phyloP scores from a whole-genome alignment of 2,329 filamentous ascomycete species.

The Tricladium varicosporioides region DNA sequence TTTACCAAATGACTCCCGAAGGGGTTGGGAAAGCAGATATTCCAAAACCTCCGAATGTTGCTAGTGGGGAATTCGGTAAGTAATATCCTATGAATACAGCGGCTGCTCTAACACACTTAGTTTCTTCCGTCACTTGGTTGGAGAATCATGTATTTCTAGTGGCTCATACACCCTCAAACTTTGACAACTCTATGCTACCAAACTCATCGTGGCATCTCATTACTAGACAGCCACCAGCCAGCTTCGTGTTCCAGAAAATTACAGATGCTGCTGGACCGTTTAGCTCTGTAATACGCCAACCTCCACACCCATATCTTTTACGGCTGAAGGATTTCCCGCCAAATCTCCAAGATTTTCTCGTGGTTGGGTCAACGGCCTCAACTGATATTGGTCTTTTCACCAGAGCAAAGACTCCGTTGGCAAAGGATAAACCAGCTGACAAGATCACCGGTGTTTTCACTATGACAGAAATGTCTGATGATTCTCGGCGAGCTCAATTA shows the following conservation, averaged over 20 bases:
- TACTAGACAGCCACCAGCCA: conserved; percentile 58
- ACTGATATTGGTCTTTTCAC: conserved; percentile 78
- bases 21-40: conserved; percentile 76
- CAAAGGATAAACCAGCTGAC: conserved; percentile 56
- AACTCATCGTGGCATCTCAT: conserved; percentile 78
- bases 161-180: conserved; percentile 68
- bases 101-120: conserved; percentile 42
- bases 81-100: conserved; percentile 12
- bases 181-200: conserved; percentile 50
- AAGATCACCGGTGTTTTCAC: conserved; percentile 68
- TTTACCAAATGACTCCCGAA: conserved; percentile 79
- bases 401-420: conserved; percentile 67
- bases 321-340: conserved; percentile 80
- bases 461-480: conserved; percentile 68
- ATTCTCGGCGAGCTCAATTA: conserved; percentile 71
- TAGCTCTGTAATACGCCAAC: conserved; percentile 55
- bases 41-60: conserved; percentile 69
- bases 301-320: conserved; percentile 74
- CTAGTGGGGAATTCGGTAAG: conserved; percentile 64
- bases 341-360: conserved; percentile 74
- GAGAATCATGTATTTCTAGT: conserved; percentile 83
- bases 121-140: conserved; percentile 82
- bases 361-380: conserved; percentile 78
- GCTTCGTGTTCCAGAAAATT: conserved; percentile 72
- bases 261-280: conserved; percentile 73